Percentiles rank a stretch among this genome's conserved stretches.
Conservation (phyloP, 2,329 filamentous ascomycete species). For the Fusarium camptoceras region DNA sequence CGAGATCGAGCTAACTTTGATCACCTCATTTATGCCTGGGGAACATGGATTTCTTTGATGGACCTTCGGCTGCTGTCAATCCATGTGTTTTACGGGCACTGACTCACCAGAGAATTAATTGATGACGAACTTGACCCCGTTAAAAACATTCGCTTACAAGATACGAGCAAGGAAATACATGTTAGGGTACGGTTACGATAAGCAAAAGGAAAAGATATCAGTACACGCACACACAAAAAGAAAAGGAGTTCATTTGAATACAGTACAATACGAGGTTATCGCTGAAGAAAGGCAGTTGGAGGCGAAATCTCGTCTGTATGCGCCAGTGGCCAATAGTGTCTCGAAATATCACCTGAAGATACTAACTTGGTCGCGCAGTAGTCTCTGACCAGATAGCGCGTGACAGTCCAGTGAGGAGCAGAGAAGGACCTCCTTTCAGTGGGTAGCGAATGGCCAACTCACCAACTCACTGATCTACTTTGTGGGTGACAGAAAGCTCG, state of each 20-base stretch:
- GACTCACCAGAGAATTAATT: slow-evolving; percentile 31
- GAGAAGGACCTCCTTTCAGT: slow-evolving; percentile 36
- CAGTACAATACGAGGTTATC: not conserved
- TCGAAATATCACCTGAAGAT: slow-evolving; percentile 32
- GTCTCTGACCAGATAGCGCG: slow-evolving; percentile 41
- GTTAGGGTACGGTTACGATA: slow-evolving; percentile 11
- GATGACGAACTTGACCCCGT: slow-evolving; percentile 37
- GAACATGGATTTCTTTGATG: slow-evolving; percentile 33
- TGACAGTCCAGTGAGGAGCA: slow-evolving; percentile 41
- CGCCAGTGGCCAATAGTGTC: slow-evolving; percentile 33
- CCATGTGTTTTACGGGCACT: slow-evolving; percentile 32
- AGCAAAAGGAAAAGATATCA: not conserved
- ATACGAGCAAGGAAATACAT: slow-evolving; percentile 18
- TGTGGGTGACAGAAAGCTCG: not conserved
- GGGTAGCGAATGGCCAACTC: slow-evolving; percentile 33
- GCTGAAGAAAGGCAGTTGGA: slow-evolving; percentile 9
- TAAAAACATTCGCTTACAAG: slow-evolving; percentile 20
- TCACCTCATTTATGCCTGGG: slow-evolving; percentile 36
- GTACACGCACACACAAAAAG: slow-evolving; percentile 1
- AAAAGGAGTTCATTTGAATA: slow-evolving; percentile 12
- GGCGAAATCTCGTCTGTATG: slow-evolving; percentile 17
- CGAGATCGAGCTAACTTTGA: slow-evolving; percentile 30
- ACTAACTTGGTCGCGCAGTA: slow-evolving; percentile 43
- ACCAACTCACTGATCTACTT: slow-evolving; percentile 12
- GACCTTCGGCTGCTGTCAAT: slow-evolving; percentile 30